Conservation (phyloP, 306 rosid genomes). For the Glycine latifolia region DNA sequence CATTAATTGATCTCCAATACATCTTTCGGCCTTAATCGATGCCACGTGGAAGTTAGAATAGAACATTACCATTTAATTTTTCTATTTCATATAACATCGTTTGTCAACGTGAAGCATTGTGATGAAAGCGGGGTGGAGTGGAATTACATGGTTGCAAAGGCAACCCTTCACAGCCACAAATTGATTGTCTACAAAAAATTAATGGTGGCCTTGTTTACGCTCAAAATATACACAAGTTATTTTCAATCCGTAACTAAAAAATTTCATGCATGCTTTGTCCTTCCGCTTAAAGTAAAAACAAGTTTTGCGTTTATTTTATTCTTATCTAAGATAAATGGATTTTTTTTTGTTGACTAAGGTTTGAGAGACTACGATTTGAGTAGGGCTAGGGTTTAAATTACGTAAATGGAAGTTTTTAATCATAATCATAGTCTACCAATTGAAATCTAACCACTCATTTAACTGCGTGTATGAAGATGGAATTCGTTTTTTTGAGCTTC, state of each 20-base stretch:
- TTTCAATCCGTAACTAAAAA: conserved; percentile 57
- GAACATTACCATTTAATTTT: too few species aligned
- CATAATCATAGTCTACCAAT: conserved; percentile 4
- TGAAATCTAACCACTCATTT: background rate
- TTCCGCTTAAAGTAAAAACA: conserved; percentile 51
- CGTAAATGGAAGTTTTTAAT: conserved; percentile 27
- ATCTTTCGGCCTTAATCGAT: too few species aligned
- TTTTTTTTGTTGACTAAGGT: background rate
- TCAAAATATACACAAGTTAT: conserved; percentile 46
- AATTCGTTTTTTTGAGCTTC: background rate
- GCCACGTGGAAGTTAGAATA: too few species aligned
- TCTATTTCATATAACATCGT: background rate
- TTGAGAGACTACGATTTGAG: conserved; percentile 3
- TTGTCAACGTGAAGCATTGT: conserved; percentile 57
- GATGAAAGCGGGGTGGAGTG: conserved; percentile 36
- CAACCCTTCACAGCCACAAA: conserved; percentile 42
- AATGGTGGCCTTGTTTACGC: conserved; percentile 5
- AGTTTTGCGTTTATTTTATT: conserved; percentile 35
- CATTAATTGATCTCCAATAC: too few species aligned
- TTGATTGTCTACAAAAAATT: conserved; percentile 27
- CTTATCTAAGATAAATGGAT: background rate
- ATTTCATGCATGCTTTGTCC: conserved; percentile 43
- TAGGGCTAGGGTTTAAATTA: conserved; percentile 23
- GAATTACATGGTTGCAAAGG: conserved; percentile 3
- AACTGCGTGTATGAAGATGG: background rate